Base-by-base conservation (phyloP, 257 asterid genomes). In the Verbascum thapsus region DNA sequence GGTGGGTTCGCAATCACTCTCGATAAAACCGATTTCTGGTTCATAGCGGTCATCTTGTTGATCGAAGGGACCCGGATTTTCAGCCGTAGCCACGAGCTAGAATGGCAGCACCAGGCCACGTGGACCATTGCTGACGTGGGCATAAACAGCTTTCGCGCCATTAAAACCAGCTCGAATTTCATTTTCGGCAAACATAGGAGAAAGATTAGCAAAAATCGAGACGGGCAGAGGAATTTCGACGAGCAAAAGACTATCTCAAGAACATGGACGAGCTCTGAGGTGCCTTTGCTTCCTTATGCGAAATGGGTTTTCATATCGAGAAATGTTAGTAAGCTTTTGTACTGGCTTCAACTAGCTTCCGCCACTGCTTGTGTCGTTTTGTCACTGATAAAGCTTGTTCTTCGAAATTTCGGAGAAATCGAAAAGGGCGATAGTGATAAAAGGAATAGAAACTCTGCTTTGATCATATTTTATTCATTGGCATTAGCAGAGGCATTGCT, bases 1-100 rank as follows among this genome's bases (percentile, higher is more conserved):
- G 99, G 99, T 5, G 99, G 96, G 8, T 94, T 94, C 43, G 97
- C 96, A 26, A 90, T 89, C 6, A 82, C 96, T 5, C 74, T 94
- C 0, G 86, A 79, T 6, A 75, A 69, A 19, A 83, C 96, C 1
- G 99, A 94, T n/a, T 90, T 94, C 74, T 94, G 99, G 97, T 82
- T 78, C 88, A 86, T 94, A 19, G 90, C 97, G 0, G 72, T 80
- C 1, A 90, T 94, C 30, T 75, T 94, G 12, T 22, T 90, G 6
- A 87, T 84, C 20, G 97, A 94, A 49, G 92, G 95, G 2, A 72
- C 97, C 0, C 53, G 97, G 5, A 90, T 94, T 4, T 90, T 89
- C 64, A 87, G 99, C 76, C 52, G 99, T 19, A 94, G 96, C 57
- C 96, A 71, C 10, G 99, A 94, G 90, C 94, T 90, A n/a, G 99